Evolutionary conservation across 768 basidiomycete genomes (phyloP), one percentile per base, ranked within the genome.

Genomic region (Hericium coralloides): DNA sequence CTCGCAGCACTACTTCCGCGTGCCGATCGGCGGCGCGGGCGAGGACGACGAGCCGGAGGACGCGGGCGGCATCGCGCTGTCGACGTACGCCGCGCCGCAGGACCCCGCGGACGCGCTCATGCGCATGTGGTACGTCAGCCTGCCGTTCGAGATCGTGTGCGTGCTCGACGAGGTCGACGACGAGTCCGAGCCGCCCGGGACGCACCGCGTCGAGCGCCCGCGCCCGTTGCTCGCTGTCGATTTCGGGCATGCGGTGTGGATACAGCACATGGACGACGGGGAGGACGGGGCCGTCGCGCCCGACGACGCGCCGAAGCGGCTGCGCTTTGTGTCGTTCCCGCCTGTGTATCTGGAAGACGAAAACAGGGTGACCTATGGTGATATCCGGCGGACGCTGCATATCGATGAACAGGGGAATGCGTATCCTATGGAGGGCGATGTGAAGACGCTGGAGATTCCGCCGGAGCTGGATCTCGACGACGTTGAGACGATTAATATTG

Each of bases 161-260:
- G 18, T 69, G 76, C 52, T 69, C 12, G 64, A 67, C 12, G 74
- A 74, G 15, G 77, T 77, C 9, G 72, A 73, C 15, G 70, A 70
- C 25, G 75, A 70, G 1, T 75, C 71, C 1, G 49, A 50, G 12
- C 57, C 39, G 31, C 31, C 31, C 8, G 31, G 31, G 31, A 31
- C 31, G 31, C 31, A 31, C 31, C 31, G 55, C 52, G 61, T 9
- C 25, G 82, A 81, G 31, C 74, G 82, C 4, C 82, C 83, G 18
- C 75, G 86, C 2, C 86, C 86, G 22, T 75, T 89, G 14, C 81
- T 89, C n/a, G 87, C 87, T 0, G 85, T 93, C 7, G 83, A 94
- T 66, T 95, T 94, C 71, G 89, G 89, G 43, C 90, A 92, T 64
- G 87, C 92, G 17, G 85, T 90, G 38, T 88, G 90, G 81, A 81